Evolutionary conservation across 768 basidiomycete species (phyloP).

Genomic region (Tylopilus sp.): DNA sequence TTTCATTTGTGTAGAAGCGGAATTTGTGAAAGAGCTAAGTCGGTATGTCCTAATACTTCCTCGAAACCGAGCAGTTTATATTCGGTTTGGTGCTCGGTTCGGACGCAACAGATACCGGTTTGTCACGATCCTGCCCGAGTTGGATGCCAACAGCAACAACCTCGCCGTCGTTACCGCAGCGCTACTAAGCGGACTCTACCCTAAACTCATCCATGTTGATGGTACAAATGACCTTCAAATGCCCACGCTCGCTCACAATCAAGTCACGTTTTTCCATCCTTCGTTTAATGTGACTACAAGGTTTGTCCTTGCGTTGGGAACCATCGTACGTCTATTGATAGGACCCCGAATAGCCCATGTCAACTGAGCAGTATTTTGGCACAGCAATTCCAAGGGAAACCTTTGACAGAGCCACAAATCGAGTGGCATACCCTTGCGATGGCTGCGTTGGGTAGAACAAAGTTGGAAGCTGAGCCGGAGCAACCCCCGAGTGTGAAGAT

Average conservation of each 20-base stretch:
- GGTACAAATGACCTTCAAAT: constrained; percentile 50
- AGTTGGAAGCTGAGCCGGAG: constrained; percentile 32
- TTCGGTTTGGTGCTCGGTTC: constrained; percentile 60
- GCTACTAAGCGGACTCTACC: constrained; percentile 83
- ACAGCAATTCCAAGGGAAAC: constrained; percentile 63
- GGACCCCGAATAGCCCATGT: constrained; percentile 50
- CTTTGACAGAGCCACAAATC: constrained; percentile 54
- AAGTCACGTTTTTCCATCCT: constrained; percentile 78
- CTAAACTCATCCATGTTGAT: constrained; percentile 82
- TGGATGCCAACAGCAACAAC: constrained; percentile 69
- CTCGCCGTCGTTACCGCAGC: constrained; percentile 71
- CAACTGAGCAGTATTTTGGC: constrained; percentile 61
- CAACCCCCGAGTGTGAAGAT: constrained; percentile 11
- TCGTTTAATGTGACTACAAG: constrained; percentile 88
- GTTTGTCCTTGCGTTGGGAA: constrained; percentile 35
- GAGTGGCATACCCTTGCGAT: constrained; percentile 75
- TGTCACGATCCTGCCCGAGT: constrained; percentile 64
- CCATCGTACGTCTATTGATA: constrained; percentile 4
- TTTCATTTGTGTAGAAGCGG: constrained; percentile 68
- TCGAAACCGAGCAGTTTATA: constrained; percentile 1
- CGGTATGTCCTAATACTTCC: constrained; percentile 37
- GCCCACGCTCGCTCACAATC: constrained; percentile 80
- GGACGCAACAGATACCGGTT: constrained; percentile 74
- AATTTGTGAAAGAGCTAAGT: constrained; percentile 67
- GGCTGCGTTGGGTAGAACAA: constrained; percentile 54